Percentiles rank a stretch among this genome's conserved stretches.
Conservation (phyloP, 176 grass and related monocot genomes). For the Musa acuminata region DNA sequence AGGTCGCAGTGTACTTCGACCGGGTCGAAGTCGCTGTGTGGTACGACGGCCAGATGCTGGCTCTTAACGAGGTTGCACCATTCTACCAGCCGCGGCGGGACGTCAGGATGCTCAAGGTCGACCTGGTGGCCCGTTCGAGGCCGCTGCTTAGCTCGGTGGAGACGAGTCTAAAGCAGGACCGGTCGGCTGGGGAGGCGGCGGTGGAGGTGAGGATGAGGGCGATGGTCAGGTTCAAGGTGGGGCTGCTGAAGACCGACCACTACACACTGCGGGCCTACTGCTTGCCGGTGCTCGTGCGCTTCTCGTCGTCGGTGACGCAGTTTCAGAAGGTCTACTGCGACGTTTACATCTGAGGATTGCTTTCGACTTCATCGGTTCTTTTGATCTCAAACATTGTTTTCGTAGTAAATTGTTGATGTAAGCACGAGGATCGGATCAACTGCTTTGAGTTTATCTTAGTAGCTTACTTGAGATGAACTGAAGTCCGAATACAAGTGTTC, state of each 20-base stretch:
- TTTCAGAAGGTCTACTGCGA: slow-evolving; percentile 35
- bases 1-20: not conserved
- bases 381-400: too few relatives aligned
- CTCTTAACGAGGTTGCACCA: not conserved
- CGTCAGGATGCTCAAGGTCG: not conserved
- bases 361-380: not conserved
- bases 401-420: too few relatives aligned
- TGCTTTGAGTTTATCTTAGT: too few relatives aligned
- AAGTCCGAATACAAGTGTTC: too few relatives aligned
- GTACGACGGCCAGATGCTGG: not conserved
- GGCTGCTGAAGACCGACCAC: slow-evolving; percentile 34
- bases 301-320: slow-evolving; percentile 13
- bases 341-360: not conserved
- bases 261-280: slow-evolving; percentile 60
- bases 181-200: slow-evolving; percentile 13
- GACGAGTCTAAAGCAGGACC: not conserved
- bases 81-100: not conserved
- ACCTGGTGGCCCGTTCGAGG: not conserved
- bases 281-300: slow-evolving; percentile 32
- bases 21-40: not conserved
- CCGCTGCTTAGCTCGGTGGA: not conserved
- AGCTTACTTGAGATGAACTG: too few relatives aligned
- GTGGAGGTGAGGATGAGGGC: slow-evolving; percentile 31
- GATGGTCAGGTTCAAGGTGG: slow-evolving; percentile 49
- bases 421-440: too few relatives aligned